Evolutionary conservation across 148 eudicot genomes (phyloP).

Genomic region (Salicornia ramosissima): DNA sequence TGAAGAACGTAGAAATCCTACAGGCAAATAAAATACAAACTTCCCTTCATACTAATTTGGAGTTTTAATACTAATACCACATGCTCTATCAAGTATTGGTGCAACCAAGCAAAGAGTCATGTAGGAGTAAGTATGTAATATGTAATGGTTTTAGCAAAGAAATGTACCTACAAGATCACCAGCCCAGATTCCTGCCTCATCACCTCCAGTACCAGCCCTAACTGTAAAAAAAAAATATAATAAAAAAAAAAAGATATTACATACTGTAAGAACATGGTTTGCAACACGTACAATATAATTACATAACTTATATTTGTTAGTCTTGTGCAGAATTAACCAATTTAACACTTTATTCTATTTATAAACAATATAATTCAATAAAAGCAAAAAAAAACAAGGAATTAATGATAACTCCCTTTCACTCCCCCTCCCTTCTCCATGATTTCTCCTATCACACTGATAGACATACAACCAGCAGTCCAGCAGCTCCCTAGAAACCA

Average conservation of each 20-base stretch:
- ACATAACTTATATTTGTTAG: neutral
- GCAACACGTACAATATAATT: neutral
- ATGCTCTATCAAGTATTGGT: neutral
- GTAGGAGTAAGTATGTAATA: neutral
- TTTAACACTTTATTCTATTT: too few relatives aligned
- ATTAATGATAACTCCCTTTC: too few relatives aligned
- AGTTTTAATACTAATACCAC: neutral
- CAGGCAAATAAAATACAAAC: neutral
- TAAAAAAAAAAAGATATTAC: too few relatives aligned
- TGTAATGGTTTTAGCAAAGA: conserved; percentile 21
- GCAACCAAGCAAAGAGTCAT: neutral
- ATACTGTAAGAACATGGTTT: too few relatives aligned
- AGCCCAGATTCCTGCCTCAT: conserved; percentile 99
- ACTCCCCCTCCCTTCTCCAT: too few relatives aligned
- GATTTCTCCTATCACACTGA: too few relatives aligned
- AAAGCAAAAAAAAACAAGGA: too few relatives aligned
- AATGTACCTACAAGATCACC: conserved; percentile 99
- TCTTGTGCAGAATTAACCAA: too few relatives aligned
- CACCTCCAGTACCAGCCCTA: conserved; percentile 99
- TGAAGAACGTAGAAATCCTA: neutral
- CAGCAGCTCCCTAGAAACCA: too few relatives aligned
- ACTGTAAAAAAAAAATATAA: conserved; percentile 45
- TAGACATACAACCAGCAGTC: too few relatives aligned
- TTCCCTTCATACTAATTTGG: neutral
- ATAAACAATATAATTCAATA: too few relatives aligned